Conservation (phyloP, 2,329 filamentous ascomycete genomes). For the Phialophora chinensis region DNA sequence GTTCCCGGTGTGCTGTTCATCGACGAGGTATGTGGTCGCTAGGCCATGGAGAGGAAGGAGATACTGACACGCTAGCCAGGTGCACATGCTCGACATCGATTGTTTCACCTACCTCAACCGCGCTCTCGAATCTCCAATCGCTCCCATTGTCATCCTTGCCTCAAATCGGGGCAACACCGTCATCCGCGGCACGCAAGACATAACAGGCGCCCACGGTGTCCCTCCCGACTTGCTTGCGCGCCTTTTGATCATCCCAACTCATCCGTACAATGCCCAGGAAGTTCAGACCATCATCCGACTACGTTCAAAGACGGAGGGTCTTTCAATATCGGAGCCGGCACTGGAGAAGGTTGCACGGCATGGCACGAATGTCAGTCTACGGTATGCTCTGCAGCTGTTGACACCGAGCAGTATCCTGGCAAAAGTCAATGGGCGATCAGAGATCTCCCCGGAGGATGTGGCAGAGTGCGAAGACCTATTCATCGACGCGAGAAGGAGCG, state of each 20-base stretch:
- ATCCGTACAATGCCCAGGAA: constrained; percentile 84
- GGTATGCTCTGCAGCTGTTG: constrained; percentile 91
- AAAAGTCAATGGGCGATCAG: constrained; percentile 76
- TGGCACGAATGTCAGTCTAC: constrained; percentile 84
- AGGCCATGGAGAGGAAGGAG: constrained; percentile 11
- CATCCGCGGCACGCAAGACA: constrained; percentile 80
- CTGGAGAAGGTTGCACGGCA: constrained; percentile 86
- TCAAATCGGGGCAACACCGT: constrained; percentile 95
- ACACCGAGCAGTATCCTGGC: constrained; percentile 90
- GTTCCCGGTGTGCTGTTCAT: constrained; percentile 99
- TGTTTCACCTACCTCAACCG: constrained; percentile 99
- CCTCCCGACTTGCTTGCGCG: constrained; percentile 92
- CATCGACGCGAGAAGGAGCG: constrained; percentile 80
- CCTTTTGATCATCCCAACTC: constrained; percentile 93
- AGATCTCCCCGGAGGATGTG: constrained; percentile 79
- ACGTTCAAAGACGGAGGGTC: constrained; percentile 79
- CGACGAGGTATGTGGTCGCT: constrained; percentile 73
- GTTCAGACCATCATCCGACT: constrained; percentile 91
- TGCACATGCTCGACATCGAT: constrained; percentile 99
- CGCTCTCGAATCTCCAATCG: constrained; percentile 92
- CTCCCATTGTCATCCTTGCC: constrained; percentile 94
- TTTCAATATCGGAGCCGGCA: constrained; percentile 79
- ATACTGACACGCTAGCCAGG: constrained; percentile 58
- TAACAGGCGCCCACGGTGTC: constrained; percentile 88
- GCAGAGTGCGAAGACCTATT: constrained; percentile 83